phyloP scores from a whole-genome alignment of 306 rosid species.

The Herpetospermum pedunculosum region DNA sequence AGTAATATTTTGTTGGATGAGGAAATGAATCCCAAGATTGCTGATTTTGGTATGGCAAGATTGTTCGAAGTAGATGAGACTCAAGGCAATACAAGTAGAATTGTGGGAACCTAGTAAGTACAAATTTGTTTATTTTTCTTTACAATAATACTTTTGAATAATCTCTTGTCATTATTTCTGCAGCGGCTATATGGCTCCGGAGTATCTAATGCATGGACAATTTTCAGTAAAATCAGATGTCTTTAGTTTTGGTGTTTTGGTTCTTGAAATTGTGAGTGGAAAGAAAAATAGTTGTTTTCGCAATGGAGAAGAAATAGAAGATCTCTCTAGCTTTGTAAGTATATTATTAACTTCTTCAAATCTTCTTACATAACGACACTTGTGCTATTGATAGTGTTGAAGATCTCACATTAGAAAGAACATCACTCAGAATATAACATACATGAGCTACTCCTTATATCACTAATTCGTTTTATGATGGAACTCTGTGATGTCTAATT shows the following conservation, averaged over 20 bases:
- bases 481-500: no score
- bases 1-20: conserved; percentile 49
- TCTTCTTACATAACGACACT: neutral
- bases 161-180: neutral
- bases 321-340: neutral
- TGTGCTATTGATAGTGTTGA: neutral
- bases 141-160: neutral
- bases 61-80: conserved; percentile 30
- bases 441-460: no score
- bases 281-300: neutral
- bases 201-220: conserved; percentile 33
- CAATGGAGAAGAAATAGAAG: neutral
- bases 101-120: conserved; percentile 65
- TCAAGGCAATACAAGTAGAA: conserved; percentile 34
- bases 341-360: neutral
- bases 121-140: neutral
- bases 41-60: conserved; percentile 79
- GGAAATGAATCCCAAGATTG: conserved; percentile 48
- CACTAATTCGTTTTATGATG: no score
- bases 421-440: no score
- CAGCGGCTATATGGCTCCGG: conserved; percentile 52
- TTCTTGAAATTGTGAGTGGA: conserved; percentile 38
- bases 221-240: conserved; percentile 34
- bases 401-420: no score
- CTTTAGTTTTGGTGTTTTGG: conserved; percentile 34